Evolutionary conservation across 2,329 filamentous ascomycete species (phyloP).

Genomic region (Emergomyces orientalis): DNA sequence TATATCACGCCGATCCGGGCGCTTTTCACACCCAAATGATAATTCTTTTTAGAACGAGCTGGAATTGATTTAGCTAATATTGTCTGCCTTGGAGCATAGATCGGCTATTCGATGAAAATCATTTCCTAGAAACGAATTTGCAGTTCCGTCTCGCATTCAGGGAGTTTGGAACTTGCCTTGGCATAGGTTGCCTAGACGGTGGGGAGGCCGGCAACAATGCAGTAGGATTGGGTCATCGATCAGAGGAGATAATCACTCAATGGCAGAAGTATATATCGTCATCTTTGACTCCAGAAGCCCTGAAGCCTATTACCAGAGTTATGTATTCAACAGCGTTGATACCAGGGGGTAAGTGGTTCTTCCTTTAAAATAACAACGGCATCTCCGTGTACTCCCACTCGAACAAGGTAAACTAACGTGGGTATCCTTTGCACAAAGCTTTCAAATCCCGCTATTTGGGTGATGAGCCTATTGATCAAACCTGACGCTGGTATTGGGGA

Average conservation of each 20-base stretch:
- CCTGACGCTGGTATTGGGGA: neutral
- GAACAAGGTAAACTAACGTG: neutral
- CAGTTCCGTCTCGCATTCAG: constrained; percentile 42
- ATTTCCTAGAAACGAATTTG: constrained; percentile 28
- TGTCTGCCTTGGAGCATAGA: constrained; percentile 18
- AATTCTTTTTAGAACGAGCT: neutral
- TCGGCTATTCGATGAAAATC: constrained; percentile 29
- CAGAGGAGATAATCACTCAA: constrained; percentile 28
- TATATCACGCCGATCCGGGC: neutral
- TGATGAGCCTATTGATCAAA: constrained; percentile 22
- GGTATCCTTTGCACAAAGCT: constrained; percentile 23
- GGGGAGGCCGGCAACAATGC: constrained; percentile 29
- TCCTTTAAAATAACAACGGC: neutral
- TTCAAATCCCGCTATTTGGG: constrained; percentile 31
- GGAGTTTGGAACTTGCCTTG: constrained; percentile 47
- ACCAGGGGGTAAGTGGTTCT: constrained; percentile 42
- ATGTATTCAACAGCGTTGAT: constrained; percentile 51
- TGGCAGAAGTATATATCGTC: constrained; percentile 33
- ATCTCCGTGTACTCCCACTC: neutral
- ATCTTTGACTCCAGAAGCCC: constrained; percentile 31
- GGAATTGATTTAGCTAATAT: neutral
- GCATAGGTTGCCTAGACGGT: constrained; percentile 33
- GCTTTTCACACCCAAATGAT: neutral
- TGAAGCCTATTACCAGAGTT: constrained; percentile 46
- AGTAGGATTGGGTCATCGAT: constrained; percentile 24